Evolutionary conservation across 2,329 filamentous ascomycete genomes (phyloP), one percentile per base, ranked within the genome.

Genomic region (Cladosporium sp.): DNA sequence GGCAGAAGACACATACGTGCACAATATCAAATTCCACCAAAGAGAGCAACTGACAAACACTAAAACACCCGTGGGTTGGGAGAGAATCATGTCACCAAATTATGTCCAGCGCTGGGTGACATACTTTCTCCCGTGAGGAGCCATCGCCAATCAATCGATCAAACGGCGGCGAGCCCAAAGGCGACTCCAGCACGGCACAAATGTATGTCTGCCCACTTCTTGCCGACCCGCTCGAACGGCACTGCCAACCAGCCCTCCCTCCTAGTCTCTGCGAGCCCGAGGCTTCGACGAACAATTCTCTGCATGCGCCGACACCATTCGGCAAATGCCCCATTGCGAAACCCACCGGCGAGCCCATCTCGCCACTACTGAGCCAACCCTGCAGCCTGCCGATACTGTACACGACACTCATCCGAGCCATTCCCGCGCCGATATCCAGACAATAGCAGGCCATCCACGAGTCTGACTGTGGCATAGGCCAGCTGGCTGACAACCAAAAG

Each of bases 261-360:
- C 34, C 44, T 47, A 40, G 44, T 24, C 44, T 34, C 43, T 38
- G 36, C 13, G 34, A 30, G 44, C 44, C 44, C 34, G 44, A 47
- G 32, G 18, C 15, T 43, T 30, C 41, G 8, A 19, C 24, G 27
- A 43, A 24, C 22, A 41, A 36, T 43, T 43, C 41, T 43, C 41
- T 43, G 41, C 41, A 32, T 24, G 7, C 41, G 41, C 24, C 24
- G 24, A 24, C 24, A 12, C 17, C 27, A 18, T 24, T 18, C 27
- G 24, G 24, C 24, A 18, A 24, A 43, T 9, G 11, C 17, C 37
- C 37, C 32, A n/a, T 36, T 17, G 19, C 17, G 13, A 11, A n/a
- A 6, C 17, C 37, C 17, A 17, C 37, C 15, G 13, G 15, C 37
- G 17, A 13, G 37, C 32, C 12, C n/a, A 12, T 34, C n/a, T 34